Evolutionary conservation across 202 grass and related monocot genomes (phyloP), one percentile per base, ranked within the genome.

Genomic region (Bolboschoenoplectus hybrid): DNA sequence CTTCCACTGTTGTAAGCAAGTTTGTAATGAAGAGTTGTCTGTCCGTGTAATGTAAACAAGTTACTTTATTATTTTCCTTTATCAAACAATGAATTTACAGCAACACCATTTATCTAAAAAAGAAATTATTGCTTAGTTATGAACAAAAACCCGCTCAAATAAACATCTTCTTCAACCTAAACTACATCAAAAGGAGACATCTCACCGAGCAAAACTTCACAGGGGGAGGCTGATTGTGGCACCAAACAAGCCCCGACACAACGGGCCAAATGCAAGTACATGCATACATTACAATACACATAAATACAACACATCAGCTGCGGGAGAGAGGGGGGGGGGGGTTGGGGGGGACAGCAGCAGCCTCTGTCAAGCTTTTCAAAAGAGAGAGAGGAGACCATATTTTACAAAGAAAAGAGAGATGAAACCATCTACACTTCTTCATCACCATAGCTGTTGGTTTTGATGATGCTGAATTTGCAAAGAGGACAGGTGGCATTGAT

Each of bases 401-500:
- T 61, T 61, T 19, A 26, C 26, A 26, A 26, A 26, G 16, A 61
- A 66, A 64, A 64, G 47, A 75, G 73, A 84, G 7, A 60, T 44
- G 45, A 69, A 71, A 47, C 7, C 13, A 32, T 85, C 85, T 94
- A 94, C 16, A 94, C 92, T 71, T 91, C 88, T 67, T 87, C 90
- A 9, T 81, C 74, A 13, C 38, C 90, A 70, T 80, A 86, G 87
- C 49, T 89, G 85, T 86, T 87, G 46, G 63, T 34, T 87, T 92
- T 94, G 68, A 87, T 36, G 38, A 96, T 93, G 77, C 91, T 89
- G 82, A 74, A 88, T 82, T 96, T 96, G 86, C 93, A 96, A 62
- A 96, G 35, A 35, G 91, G 93, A 58, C 91, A 96, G 16, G 91
- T 93, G 4, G 89, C 88, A 7, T 93, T 96, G 82, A 96, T 90